Conservation (phyloP, 805 yeast species). For the Myxozyma mucilagina region DNA sequence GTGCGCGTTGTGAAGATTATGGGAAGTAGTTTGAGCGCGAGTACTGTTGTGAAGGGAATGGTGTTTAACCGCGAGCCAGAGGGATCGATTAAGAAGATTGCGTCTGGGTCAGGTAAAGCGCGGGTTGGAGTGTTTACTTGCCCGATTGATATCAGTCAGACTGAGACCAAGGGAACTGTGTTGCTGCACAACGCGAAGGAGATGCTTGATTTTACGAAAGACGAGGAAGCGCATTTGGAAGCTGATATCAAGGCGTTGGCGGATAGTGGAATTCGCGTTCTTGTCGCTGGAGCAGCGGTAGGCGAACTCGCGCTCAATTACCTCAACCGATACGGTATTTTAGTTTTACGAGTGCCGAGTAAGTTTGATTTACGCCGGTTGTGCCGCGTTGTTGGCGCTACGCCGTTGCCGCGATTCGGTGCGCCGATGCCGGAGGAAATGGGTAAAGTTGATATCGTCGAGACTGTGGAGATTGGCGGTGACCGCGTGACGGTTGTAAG, state of each 20-base stretch:
- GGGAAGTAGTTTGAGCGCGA: constrained; percentile 78
- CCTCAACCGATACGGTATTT: constrained; percentile 78
- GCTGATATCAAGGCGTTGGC: constrained; percentile 74
- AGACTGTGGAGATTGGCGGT: constrained; percentile 93
- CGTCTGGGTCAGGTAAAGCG: constrained; percentile 46
- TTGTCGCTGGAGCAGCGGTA: constrained; percentile 90
- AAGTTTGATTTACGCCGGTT: constrained; percentile 93
- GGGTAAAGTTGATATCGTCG: constrained; percentile 84
- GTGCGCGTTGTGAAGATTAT: constrained; percentile 94
- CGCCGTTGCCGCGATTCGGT: constrained; percentile 90
- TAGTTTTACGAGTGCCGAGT: constrained; percentile 86
- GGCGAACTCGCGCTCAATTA: constrained; percentile 94
- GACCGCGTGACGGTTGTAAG: constrained; percentile 93
- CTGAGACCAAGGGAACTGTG: constrained; percentile 99
- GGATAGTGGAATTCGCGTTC: constrained; percentile 82
- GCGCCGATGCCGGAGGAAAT: constrained; percentile 92
- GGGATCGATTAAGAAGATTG: constrained; percentile 67
- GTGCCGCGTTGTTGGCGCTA: constrained; percentile 95
- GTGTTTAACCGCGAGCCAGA: constrained; percentile 98
- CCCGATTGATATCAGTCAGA: constrained; percentile 90
- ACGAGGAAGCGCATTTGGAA: constrained; percentile 93
- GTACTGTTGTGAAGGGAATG: constrained; percentile 92
- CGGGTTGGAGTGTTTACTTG: constrained; percentile 92
- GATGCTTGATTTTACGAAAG: constrained; percentile 93
- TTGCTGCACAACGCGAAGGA: constrained; percentile 93